Conservation (phyloP, 2,329 filamentous ascomycete species). For the Myriosclerotinia curreyana region DNA sequence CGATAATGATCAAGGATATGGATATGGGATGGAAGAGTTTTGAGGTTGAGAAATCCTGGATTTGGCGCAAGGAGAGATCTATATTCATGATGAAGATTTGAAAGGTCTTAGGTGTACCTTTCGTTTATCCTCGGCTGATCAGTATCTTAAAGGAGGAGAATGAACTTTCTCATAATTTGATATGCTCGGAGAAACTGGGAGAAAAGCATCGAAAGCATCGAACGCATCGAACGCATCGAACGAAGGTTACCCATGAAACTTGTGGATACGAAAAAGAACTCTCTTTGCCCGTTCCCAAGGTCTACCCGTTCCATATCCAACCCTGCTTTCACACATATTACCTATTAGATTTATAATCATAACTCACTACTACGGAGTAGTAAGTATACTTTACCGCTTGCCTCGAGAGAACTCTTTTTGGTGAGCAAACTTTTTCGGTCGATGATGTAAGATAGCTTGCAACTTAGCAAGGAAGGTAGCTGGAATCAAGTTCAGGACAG, state of each 20-base stretch:
- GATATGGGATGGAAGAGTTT: neutral
- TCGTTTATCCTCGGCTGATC: too few relatives aligned
- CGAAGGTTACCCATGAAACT: neutral
- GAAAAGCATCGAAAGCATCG: neutral
- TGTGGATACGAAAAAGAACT: neutral
- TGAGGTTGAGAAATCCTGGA: neutral
- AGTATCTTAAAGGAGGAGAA: too few relatives aligned
- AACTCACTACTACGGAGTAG: too few relatives aligned
- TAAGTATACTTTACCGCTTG: neutral
- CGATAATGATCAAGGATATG: neutral
- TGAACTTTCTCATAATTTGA: neutral
- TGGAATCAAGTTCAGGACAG: too few relatives aligned
- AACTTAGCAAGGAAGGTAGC: too few relatives aligned
- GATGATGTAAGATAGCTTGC: conserved; percentile 3
- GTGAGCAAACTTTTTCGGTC: neutral
- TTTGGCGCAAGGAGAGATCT: neutral
- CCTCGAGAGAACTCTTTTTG: neutral
- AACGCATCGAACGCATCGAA: too few relatives aligned
- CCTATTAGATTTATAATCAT: neutral
- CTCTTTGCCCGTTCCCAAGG: neutral
- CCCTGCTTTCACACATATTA: neutral
- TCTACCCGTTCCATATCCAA: neutral
- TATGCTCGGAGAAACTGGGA: neutral
- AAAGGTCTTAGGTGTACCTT: neutral
- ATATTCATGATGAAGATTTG: neutral